Evolutionary conservation across 2,329 filamentous ascomycete species (phyloP).

Genomic region (Mycosphaerella sp.): DNA sequence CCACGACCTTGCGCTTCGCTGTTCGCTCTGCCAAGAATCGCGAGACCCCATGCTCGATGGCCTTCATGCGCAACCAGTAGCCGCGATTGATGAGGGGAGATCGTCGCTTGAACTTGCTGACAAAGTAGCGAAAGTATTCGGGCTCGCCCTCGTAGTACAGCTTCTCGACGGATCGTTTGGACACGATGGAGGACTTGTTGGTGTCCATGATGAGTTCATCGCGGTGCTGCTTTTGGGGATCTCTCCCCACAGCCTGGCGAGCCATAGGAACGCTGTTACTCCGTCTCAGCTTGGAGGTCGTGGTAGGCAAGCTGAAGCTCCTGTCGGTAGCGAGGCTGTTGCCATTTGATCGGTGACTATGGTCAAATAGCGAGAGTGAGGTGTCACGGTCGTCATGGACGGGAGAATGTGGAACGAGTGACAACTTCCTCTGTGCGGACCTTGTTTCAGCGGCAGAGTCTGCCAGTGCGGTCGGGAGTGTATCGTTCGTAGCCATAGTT

Average conservation of each 20-base stretch:
- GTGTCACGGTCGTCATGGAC: background rate
- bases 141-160: constrained; percentile 71
- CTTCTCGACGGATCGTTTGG: constrained; percentile 86
- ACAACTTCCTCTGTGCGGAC: background rate
- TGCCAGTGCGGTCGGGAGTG: background rate
- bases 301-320: constrained; percentile 9
- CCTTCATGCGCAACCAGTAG: constrained; percentile 79
- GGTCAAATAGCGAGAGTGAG: background rate
- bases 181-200: constrained; percentile 86
- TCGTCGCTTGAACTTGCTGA: constrained; percentile 72
- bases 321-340: constrained; percentile 23
- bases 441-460: constrained; percentile 1
- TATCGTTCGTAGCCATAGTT: background rate
- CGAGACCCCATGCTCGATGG: constrained; percentile 67
- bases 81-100: constrained; percentile 87
- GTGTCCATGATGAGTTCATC: constrained; percentile 48
- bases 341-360: constrained; percentile 17
- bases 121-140: constrained; percentile 83
- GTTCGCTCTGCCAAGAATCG: constrained; percentile 59
- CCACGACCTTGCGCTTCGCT: constrained; percentile 60
- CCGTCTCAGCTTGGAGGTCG: constrained; percentile 9
- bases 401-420: background rate
- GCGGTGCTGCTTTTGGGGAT: constrained; percentile 25
- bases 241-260: constrained; percentile 7
- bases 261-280: constrained; percentile 20